phyloP scores from a whole-genome alignment of 192 early-diverging fungal genomes.

The Backusella circina region DNA sequence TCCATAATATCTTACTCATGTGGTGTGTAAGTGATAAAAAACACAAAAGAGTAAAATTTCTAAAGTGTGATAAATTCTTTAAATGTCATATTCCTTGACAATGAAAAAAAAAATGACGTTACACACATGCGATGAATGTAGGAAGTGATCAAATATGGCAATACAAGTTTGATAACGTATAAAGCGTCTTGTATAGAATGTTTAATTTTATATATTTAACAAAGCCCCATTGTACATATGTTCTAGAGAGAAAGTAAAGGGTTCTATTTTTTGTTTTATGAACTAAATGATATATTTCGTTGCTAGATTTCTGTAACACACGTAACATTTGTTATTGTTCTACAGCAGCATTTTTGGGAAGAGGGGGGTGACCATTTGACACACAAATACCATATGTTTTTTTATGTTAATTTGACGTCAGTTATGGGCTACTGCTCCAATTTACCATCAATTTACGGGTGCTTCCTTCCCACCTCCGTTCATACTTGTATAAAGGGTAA shows the following conservation, averaged over 20 bases:
- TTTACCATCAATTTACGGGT: not conserved
- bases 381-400: not conserved
- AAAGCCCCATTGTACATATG: not conserved
- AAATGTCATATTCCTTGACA: constrained; percentile 1
- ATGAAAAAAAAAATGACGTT: not conserved
- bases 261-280: not conserved
- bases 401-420: constrained; percentile 3
- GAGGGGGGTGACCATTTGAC: not conserved
- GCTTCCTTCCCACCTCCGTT: not conserved
- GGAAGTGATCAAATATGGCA: not conserved
- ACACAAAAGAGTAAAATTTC: not conserved
- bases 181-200: not conserved
- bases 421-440: not conserved
- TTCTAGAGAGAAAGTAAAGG: not conserved
- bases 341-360: not conserved
- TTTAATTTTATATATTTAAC: not conserved
- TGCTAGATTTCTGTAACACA: not conserved
- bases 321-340: not conserved
- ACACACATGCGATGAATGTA: not conserved
- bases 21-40: not conserved
- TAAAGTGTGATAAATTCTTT: not conserved
- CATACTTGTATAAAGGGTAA: not conserved
- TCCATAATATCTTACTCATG: not conserved
- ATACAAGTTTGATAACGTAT: not conserved
- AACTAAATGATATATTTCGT: not conserved